These are phyloP conservation scores for Papiliotrema nemorosa DNA, from an alignment of 1,284 basidiomycete species.

Conservation along the genomic window DNA sequence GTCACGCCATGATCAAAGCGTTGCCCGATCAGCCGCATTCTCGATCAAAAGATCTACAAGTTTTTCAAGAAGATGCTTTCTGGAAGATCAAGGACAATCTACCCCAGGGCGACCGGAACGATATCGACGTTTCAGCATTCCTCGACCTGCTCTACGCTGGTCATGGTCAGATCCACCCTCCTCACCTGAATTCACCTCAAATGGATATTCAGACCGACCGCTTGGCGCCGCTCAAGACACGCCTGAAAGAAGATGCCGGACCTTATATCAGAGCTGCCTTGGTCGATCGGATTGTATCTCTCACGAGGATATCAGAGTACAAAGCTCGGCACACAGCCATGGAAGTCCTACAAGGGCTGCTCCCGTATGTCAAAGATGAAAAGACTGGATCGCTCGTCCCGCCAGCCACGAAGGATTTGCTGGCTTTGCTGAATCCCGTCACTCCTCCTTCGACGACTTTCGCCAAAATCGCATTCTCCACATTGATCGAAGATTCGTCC, in stretches of 20 bases:
- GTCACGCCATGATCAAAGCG: not conserved
- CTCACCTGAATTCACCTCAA: not conserved
- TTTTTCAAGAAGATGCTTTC: slow-evolving; percentile 56
- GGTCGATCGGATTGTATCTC: slow-evolving; percentile 24
- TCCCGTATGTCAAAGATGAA: not conserved
- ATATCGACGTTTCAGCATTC: slow-evolving; percentile 64
- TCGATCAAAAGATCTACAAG: slow-evolving; percentile 3
- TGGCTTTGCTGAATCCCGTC: slow-evolving; percentile 2
- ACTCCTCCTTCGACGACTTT: not conserved
- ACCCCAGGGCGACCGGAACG: slow-evolving; percentile 50
- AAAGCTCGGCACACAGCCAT: not conserved
- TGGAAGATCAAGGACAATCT: slow-evolving; percentile 78
- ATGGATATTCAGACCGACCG: not conserved
- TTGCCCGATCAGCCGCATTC: not conserved
- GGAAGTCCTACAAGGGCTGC: not conserved
- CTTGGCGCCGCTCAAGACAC: not conserved
- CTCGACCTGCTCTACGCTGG: slow-evolving; percentile 57
- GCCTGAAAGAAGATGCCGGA: slow-evolving; percentile 2
- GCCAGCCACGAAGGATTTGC: not conserved
- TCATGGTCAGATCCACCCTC: slow-evolving; percentile 9
- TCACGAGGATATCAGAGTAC: slow-evolving; percentile 19
- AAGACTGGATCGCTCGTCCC: not conserved
- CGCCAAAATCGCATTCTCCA: not conserved
- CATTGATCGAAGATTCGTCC: not conserved
- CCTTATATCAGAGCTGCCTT: not conserved